Evolutionary conservation across 2,329 filamentous ascomycete species (phyloP).

Genomic region (Colletotrichum sp.): DNA sequence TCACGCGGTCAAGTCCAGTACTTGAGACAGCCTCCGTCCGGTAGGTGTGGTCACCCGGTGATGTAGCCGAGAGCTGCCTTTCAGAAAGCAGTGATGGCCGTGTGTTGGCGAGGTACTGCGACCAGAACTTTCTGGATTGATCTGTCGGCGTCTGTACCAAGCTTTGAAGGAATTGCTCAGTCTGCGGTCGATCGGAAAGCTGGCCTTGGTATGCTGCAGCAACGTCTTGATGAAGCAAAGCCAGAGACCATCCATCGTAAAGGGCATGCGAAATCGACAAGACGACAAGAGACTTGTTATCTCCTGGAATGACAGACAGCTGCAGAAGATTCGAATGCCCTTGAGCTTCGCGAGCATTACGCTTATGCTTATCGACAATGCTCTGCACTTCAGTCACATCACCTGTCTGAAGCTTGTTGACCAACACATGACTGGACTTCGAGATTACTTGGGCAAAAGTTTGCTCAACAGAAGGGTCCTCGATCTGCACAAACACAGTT

Average conservation of each 20-base stretch:
- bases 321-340: slow-evolving; percentile 52
- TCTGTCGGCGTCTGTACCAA: slow-evolving; percentile 49
- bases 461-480: slow-evolving; percentile 59
- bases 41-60: slow-evolving; percentile 38
- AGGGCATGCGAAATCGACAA: slow-evolving; percentile 85
- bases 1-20: slow-evolving; percentile 28
- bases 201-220: slow-evolving; percentile 63
- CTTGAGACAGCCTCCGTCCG: slow-evolving; percentile 40
- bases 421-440: slow-evolving; percentile 22
- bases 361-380: slow-evolving; percentile 41
- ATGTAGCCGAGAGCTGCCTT: slow-evolving; percentile 31
- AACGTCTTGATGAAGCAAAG: slow-evolving; percentile 75
- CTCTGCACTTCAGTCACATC: slow-evolving; percentile 36
- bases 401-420: slow-evolving; percentile 28
- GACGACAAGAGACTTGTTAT: slow-evolving; percentile 47
- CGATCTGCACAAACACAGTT: slow-evolving; percentile 73
- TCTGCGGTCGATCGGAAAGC: slow-evolving; percentile 47
- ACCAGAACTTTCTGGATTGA: slow-evolving; percentile 67
- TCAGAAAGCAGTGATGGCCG: slow-evolving; percentile 37
- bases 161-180: slow-evolving; percentile 59
- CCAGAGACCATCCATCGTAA: slow-evolving; percentile 88
- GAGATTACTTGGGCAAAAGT: slow-evolving; percentile 56
- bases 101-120: slow-evolving; percentile 63
- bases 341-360: slow-evolving; percentile 38
- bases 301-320: slow-evolving; percentile 45